These are phyloP conservation scores for Lipomyces spencermartinsiae DNA, from an alignment of 805 yeast species.

Conservation along the genomic window DNA sequence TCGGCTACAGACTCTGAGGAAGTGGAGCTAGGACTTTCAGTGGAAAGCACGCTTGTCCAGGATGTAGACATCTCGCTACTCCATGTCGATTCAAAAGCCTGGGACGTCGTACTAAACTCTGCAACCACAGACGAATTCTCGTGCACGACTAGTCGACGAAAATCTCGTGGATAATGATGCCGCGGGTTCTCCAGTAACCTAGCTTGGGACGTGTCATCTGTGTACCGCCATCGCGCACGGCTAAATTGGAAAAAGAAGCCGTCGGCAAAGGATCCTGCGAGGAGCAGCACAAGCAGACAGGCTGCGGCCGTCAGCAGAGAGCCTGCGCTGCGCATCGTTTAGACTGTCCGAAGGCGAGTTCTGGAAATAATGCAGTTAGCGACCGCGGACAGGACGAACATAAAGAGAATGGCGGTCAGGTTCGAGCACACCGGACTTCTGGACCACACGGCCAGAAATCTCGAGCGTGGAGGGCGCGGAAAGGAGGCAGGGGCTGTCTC, in stretches of 20 bases:
- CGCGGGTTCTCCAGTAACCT: conserved; percentile 19
- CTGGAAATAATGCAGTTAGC: neutral
- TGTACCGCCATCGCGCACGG: conserved; percentile 15
- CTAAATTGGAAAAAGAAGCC: conserved; percentile 4
- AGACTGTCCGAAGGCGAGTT: neutral
- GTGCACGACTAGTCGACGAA: conserved; percentile 25
- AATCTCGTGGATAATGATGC: conserved; percentile 18
- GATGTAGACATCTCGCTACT: neutral
- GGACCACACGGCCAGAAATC: neutral
- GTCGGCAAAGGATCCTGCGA: neutral
- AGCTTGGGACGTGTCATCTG: conserved; percentile 10
- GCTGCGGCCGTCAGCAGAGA: neutral
- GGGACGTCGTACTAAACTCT: neutral
- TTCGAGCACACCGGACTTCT: neutral
- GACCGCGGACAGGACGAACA: neutral
- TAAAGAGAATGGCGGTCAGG: neutral
- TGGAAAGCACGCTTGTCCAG: neutral
- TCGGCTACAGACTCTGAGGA: neutral
- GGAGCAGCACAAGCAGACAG: neutral
- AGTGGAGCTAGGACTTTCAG: neutral
- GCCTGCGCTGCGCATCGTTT: conserved; percentile 10
- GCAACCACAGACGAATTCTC: conserved; percentile 19
- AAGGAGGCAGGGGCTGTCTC: neutral
- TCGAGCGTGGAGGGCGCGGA: neutral
- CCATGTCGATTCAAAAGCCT: neutral